Percentiles rank a stretch among this genome's conserved stretches.
Evolutionary conservation across 2,329 filamentous ascomycete species (phyloP).

Genomic region (Trichoderma koningii): DNA sequence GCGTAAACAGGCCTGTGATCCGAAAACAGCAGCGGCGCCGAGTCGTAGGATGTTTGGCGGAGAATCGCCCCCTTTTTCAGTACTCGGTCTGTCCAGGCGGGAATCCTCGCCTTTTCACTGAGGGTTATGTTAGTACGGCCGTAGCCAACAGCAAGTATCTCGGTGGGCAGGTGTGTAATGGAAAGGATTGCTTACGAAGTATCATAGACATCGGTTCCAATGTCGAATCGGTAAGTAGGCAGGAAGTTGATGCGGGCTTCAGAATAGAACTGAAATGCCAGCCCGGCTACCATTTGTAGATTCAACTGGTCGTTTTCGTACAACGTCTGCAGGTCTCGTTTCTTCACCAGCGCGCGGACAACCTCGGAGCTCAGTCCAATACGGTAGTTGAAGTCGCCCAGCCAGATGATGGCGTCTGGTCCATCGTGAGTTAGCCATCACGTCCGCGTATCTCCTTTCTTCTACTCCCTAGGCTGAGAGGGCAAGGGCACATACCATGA

Average conservation of each 20-base stretch:
- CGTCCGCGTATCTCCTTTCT: background rate
- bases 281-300: constrained; percentile 90
- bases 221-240: constrained; percentile 94
- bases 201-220: constrained; percentile 86
- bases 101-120: constrained; percentile 88
- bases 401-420: constrained; percentile 78
- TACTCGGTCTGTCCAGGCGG: constrained; percentile 95
- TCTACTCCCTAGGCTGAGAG: background rate
- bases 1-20: constrained; percentile 97
- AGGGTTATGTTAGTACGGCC: constrained; percentile 29
- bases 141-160: background rate
- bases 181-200: constrained; percentile 66
- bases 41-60: constrained; percentile 79
- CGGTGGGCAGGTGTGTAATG: background rate
- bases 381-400: constrained; percentile 98
- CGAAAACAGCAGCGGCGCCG: constrained; percentile 81
- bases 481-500: constrained; percentile 61
- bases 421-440: background rate
- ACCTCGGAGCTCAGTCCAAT: constrained; percentile 82
- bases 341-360: constrained; percentile 72
- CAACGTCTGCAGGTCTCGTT: constrained; percentile 71
- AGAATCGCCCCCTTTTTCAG: constrained; percentile 83
- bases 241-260: constrained; percentile 85
- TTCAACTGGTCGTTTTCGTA: constrained; percentile 97
- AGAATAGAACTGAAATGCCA: constrained; percentile 88